Evolutionary conservation across 306 rosid species (phyloP), one percentile per base, ranked within the genome.

Genomic region (Rosa rugosa): DNA sequence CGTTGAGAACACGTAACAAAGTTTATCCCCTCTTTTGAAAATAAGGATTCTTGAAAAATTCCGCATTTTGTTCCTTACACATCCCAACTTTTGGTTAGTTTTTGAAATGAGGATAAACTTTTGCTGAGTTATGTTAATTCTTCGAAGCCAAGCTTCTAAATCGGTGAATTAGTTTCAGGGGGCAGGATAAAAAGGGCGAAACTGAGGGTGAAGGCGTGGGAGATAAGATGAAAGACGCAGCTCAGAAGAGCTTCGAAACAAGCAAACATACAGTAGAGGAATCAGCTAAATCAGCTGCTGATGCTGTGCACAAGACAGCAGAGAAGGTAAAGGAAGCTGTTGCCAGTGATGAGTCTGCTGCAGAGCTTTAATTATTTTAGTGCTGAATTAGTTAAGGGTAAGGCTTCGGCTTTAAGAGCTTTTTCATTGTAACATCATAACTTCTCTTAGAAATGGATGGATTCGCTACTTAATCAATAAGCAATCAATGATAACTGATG

Each of bases 261-360:
- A 83, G 94, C 93, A 89, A 82, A 86, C 87, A 87, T 45, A 67
- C 86, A 4, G 91, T 91, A 9, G 85, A 89, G 63, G 94, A n/a
- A 66, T 68, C 84, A n/a, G 94, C 97, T 14, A 82, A 80, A 88
- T 65, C 89, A 23, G 91, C 91, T 8, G 98, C 86, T 8, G 78
- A 87, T 60, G 83, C 74, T 1, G 84, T 86, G 82, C 88, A 78
- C 66, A 90, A 60, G 85, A 80, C 78, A 12, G 57, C 80, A 13
- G 78, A 81, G n/a, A 88, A 80, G 59, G 79, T 80, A 56, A 77
- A 74, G 80, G 81, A 83, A 27, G 66, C 66, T 12, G 67, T 75
- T 22, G 49, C 85, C 20, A 70, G 77, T 9, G 71, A 77, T 54
- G 91, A 86, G 73, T 74, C 80, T 76, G 17, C 79, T 20, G 83